These are phyloP conservation scores for Penicillium sp. DNA, from an alignment of 2,329 filamentous ascomycete species.

Conservation along the genomic window DNA sequence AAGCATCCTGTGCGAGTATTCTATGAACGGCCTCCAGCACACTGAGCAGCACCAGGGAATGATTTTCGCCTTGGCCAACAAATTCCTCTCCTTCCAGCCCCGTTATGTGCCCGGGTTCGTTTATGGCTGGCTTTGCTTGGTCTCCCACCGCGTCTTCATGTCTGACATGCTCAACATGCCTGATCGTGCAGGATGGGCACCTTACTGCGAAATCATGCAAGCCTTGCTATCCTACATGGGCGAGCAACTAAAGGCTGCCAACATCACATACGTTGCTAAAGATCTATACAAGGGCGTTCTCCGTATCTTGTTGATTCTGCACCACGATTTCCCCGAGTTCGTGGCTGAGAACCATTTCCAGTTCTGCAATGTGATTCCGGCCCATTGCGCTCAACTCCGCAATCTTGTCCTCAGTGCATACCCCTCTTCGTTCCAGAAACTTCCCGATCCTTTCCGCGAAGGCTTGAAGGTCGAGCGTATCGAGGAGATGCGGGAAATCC, in stretches of 20 bases:
- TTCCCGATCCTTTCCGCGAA: slow-evolving; percentile 69
- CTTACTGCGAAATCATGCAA: slow-evolving; percentile 71
- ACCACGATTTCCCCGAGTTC: slow-evolving; percentile 95
- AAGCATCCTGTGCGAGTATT: slow-evolving; percentile 73
- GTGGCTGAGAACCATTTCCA: slow-evolving; percentile 80
- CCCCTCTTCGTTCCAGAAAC: slow-evolving; percentile 66
- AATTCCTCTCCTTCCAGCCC: slow-evolving; percentile 72
- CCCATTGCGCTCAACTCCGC: slow-evolving; percentile 80
- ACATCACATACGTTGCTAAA: slow-evolving; percentile 67
- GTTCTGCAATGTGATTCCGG: slow-evolving; percentile 76
- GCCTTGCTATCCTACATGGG: slow-evolving; percentile 71
- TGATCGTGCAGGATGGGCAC: slow-evolving; percentile 69
- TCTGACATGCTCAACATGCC: slow-evolving; percentile 70
- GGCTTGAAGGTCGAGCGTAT: slow-evolving; percentile 74
- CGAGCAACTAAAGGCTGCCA: slow-evolving; percentile 72
- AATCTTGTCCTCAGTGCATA: slow-evolving; percentile 84
- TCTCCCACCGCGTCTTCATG: slow-evolving; percentile 83
- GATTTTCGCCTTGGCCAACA: slow-evolving; percentile 67
- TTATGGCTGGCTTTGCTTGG: slow-evolving; percentile 78
- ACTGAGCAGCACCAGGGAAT: slow-evolving; percentile 65
- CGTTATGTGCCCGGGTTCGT: slow-evolving; percentile 75
- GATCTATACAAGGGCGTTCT: slow-evolving; percentile 81
- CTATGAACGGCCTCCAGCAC: slow-evolving; percentile 57
- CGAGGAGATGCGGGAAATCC: slow-evolving; percentile 69
- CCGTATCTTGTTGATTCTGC: slow-evolving; percentile 78